These are phyloP conservation scores for Schoenoplectus tabernaemontani DNA, from an alignment of 202 grass and related monocot species.

Conservation along the genomic window DNA sequence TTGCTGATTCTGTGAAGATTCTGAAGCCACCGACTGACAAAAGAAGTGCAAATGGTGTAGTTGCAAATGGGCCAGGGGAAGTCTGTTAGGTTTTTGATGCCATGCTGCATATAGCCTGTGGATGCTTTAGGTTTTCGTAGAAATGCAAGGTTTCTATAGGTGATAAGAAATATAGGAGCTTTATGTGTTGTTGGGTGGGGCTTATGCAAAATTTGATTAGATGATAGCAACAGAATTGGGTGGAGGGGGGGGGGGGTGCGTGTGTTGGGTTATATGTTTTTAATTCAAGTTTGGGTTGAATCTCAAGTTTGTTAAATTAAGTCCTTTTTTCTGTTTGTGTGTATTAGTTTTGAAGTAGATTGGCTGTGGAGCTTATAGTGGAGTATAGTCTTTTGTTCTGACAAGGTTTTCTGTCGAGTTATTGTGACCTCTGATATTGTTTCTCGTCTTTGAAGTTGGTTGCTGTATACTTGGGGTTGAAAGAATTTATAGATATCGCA, in stretches of 20 bases:
- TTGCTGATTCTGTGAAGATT: slow-evolving; percentile 26
- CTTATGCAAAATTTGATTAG: slow-evolving; percentile 1
- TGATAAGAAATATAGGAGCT: slow-evolving; percentile 11
- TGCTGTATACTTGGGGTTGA: slow-evolving; percentile 4
- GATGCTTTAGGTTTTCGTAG: not conserved
- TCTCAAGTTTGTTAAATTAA: slow-evolving; percentile 26
- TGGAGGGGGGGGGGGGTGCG: too few species aligned
- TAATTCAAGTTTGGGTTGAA: slow-evolving; percentile 22
- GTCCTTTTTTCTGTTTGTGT: slow-evolving; percentile 14
- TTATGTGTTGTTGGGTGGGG: not conserved
- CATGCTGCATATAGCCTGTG: not conserved
- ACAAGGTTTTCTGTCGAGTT: slow-evolving; percentile 11
- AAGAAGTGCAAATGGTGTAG: slow-evolving; percentile 35
- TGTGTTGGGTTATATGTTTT: not conserved
- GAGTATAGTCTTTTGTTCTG: slow-evolving; percentile 15
- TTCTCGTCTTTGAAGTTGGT: not conserved
- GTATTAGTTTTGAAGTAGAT: slow-evolving; percentile 23
- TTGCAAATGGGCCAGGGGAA: slow-evolving; percentile 36
- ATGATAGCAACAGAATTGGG: slow-evolving; percentile 11
- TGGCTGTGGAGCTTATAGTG: slow-evolving; percentile 20
- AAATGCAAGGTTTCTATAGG: slow-evolving; percentile 3
- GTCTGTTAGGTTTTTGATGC: slow-evolving; percentile 33
- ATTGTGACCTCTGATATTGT: too few species aligned
- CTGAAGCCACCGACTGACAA: slow-evolving; percentile 30
- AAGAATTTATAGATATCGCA: too few species aligned